Evolutionary conservation across 2,329 filamentous ascomycete genomes (phyloP).

Genomic region (Fusarium concolor): DNA sequence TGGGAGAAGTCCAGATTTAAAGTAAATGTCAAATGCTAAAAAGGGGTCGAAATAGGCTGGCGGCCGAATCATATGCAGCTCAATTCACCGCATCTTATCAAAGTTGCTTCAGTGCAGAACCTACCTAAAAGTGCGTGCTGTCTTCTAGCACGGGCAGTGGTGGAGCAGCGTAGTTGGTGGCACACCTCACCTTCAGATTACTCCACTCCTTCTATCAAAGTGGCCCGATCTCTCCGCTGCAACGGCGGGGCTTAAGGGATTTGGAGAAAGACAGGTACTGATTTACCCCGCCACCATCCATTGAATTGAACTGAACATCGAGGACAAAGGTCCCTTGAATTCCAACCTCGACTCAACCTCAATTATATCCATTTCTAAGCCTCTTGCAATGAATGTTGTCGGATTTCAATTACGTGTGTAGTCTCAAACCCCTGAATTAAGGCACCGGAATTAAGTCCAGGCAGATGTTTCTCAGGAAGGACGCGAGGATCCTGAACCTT

Average conservation of each 20-base stretch:
- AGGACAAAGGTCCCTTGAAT: neutral
- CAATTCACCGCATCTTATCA: constrained; percentile 44
- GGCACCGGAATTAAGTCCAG: constrained; percentile 4
- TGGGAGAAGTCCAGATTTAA: neutral
- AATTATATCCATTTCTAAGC: neutral
- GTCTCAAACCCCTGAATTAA: neutral
- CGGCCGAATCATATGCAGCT: constrained; percentile 19
- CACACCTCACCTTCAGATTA: neutral
- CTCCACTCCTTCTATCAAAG: constrained; percentile 9
- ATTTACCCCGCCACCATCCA: constrained; percentile 23
- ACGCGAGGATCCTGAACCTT: neutral
- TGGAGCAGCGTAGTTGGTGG: neutral
- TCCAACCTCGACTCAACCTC: neutral
- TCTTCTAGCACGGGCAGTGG: constrained; percentile 32
- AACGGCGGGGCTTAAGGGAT: constrained; percentile 5
- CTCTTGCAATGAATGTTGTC: neutral
- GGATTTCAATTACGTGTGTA: no score
- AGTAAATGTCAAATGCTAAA: constrained; percentile 1
- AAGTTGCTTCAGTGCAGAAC: neutral
- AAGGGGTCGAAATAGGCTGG: constrained; percentile 6
- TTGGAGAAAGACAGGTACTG: neutral
- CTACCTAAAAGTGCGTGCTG: neutral
- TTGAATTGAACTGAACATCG: neutral
- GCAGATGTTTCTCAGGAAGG: neutral
- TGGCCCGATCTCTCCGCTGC: constrained; percentile 28